Evolutionary conservation across 805 yeast genomes (phyloP), one percentile per base, ranked within the genome.

Genomic region (Cyberlindnera xylosilytica): DNA sequence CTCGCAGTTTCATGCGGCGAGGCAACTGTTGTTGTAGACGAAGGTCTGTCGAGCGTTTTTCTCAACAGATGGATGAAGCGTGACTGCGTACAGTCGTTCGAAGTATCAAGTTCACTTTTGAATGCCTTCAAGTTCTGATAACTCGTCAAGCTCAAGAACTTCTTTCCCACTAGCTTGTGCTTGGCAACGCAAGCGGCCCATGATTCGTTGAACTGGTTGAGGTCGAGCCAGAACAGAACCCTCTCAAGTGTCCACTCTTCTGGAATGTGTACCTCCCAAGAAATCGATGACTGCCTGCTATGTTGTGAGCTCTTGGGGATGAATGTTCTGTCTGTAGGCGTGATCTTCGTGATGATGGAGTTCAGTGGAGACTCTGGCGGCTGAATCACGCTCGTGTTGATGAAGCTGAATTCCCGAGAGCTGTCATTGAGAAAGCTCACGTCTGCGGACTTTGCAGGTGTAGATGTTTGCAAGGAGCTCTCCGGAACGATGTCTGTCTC

Each of bases 171-270:
- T 3, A 89, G 67, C 38, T 77, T 76, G 46, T 78, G 70, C 33
- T 70, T 69, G 31, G 65, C 65, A 61, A 89, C 84, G 15, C 80
- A 73, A 4, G 69, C 74, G n/a, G 74, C 67, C 97, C 97, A 89
- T 12, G 81, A 68, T 4, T 72, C 75, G 50, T 83, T 83, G 62
- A 89, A 89, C 17, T 74, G 71, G 58, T 88, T 73, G n/a, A 62
- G 52, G 7, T 74, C 80, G 20, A 89, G 68, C 95, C 96, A 89
- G 36, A 65, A 58, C 0, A 71, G 45, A 1, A 88, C 90, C 39
- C 84, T 70, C n/a, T 73, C 78, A 49, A 75, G 65, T 2, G 82
- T 78, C 97, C 97, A 88, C 45, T 78, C 81, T 6, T 69, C 71
- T 1, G 84, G 78, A 41, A 70, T 69, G 24, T 68, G 67, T 0